Evolutionary conservation across 2,329 filamentous ascomycete genomes (phyloP), one percentile per base, ranked within the genome.

Genomic region (Pyricularia pennisetigena): DNA sequence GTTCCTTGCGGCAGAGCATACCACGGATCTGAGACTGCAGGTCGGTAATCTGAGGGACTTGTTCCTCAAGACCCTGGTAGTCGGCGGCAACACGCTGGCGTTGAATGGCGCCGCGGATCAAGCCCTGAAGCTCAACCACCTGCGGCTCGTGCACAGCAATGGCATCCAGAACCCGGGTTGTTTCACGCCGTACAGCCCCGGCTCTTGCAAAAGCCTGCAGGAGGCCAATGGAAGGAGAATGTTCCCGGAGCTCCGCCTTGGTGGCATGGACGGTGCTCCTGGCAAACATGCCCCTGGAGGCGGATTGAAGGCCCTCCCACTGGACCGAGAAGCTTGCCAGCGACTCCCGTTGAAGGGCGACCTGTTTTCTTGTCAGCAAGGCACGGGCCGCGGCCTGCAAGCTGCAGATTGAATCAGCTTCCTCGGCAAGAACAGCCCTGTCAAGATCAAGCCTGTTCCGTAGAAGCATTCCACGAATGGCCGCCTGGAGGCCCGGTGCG

Each of bases 21-120:
- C 89, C 92, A 71, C 91, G 85, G 29, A 86, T 84, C 63, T 84
- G 81, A 24, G 88, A 85, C 76, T 97, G 92, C 1, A 96, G 81
- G 28, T 82, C 79, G 24, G 80, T 83, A 67, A 92, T 86, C 8
- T 82, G 79, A 0, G 81, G 74, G 9, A 83, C 83, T 72, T 92
- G 82, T 62, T 80, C 80, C 68, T 87, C 81, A 24, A 96, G 82
- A 3, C 83, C 81, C 62, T 85, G 78, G 41, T 82, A 79, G 26
- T 87, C 82, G 12, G 76, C 76, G 9, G 80, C 79, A 32, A 88
- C 74, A 20, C 79, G 80, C 67, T 79, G 79, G 67, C 88, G 83
- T 70, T 84, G 78, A 41, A 89, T 78, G 83, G 88, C 87, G 64
- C 87, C 90, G 69, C 90, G 83, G 67, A 86, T 81, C 12, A 81